Conservation (phyloP, 2,329 filamentous ascomycete species). For the Cytospora mali region DNA sequence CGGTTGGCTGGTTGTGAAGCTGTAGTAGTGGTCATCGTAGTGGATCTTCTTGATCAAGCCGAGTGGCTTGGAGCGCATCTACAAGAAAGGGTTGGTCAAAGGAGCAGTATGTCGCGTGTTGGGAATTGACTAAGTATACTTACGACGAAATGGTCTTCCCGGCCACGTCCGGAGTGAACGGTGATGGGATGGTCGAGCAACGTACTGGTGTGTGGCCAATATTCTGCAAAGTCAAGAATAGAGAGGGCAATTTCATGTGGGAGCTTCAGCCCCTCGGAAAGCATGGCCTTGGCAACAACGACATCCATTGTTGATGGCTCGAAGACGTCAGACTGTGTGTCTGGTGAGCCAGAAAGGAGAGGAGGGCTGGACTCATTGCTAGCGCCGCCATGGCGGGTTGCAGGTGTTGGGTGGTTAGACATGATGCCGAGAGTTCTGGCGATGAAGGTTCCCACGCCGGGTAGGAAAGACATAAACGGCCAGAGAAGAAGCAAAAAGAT, state of each 20-base stretch:
- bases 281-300: constrained; percentile 49
- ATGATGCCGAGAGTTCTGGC: constrained; percentile 2
- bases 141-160: constrained; percentile 47
- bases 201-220: constrained; percentile 57
- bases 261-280: constrained; percentile 47
- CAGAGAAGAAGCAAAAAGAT: neutral
- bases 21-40: constrained; percentile 31
- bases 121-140: constrained; percentile 24
- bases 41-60: constrained; percentile 41
- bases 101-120: neutral
- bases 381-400: neutral
- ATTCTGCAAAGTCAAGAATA: constrained; percentile 63
- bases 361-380: neutral
- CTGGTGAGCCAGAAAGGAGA: neutral
- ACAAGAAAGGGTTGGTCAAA: constrained; percentile 8
- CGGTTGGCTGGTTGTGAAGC: constrained; percentile 19
- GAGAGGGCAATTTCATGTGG: constrained; percentile 59
- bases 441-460: constrained; percentile 3
- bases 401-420: neutral
- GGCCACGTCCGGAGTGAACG: neutral
- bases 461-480: constrained; percentile 23
- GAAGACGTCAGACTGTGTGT: neutral
- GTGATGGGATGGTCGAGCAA: constrained; percentile 31
- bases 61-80: constrained; percentile 47
- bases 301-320: constrained; percentile 53